Evolutionary conservation across 2,329 filamentous ascomycete genomes (phyloP), one percentile per base, ranked within the genome.

Genomic region (Chaetomium globosum): DNA sequence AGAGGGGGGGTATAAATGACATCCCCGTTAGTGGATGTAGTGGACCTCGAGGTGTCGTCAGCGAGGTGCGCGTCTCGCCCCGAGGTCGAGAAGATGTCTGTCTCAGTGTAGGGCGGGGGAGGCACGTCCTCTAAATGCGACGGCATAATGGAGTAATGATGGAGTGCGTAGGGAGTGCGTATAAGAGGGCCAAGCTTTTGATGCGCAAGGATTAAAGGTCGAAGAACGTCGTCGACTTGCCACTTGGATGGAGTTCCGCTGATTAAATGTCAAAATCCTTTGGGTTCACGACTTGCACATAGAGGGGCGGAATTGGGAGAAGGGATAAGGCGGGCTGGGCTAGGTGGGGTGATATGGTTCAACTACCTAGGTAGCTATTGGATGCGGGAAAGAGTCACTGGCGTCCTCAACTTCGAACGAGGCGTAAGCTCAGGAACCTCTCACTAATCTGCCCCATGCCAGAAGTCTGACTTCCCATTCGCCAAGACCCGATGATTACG

Each of bases 61-160:
- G 69, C 61, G n/a, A 31, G 30, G 33, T 65, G 58, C 49, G 68
- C 68, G 59, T 67, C 64, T 39, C 67, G 56, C 31, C 76, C 77
- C 3, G 81, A 75, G 58, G 72, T 77, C 16, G 82, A 85, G 75
- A 81, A 84, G 46, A 84, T 80, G 72, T 87, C 84, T 19, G 82
- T 85, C 73, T 85, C 84, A 48, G 81, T 81, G 70, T 87, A 87
- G 6, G 85, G 85, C 4, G 84, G 83, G 51, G 84, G 84, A 23
- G 84, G 82, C 8, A 74, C 72, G 65, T 82, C 77, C 36, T 74
- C 71, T 16, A 63, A 67, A 62, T 73, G 75, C 69, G 75, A 74
- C 6, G 69, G 58, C 73, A 74, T 74, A 51, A 31, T 69, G 65
- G 65, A 43, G 5, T 26, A 26, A 10, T 31, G 33, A 36, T 7